A percentile compares a stretch with the other conserved stretches of the same genome.
Conservation (phyloP, 23 red algal genomes). For the Gracilariopsis chorda region DNA sequence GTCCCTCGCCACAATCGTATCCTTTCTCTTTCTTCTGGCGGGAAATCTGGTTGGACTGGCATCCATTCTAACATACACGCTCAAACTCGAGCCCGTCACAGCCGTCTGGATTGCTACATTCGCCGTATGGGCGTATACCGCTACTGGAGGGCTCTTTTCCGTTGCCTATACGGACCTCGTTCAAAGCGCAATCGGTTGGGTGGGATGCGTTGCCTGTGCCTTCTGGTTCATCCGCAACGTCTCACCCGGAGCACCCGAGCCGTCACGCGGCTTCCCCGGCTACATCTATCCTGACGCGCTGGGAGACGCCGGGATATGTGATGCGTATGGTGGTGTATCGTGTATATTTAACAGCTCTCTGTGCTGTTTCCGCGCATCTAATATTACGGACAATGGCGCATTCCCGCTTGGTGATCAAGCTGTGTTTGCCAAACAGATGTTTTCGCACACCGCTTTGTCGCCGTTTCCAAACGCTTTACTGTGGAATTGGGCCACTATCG, state of each 20-base stretch:
- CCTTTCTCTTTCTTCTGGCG: conserved; percentile 8
- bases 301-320: not conserved
- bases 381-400: not conserved
- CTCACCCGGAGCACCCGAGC: not conserved
- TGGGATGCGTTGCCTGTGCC: not conserved
- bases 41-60: conserved; percentile 13
- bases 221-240: conserved; percentile 16
- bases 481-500: conserved; percentile 25
- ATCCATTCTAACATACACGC: not conserved
- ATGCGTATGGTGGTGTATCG: not conserved
- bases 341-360: not conserved
- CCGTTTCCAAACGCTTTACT: conserved; percentile 14
- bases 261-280: not conserved
- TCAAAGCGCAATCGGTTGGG: not conserved
- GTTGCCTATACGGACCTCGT: conserved; percentile 20
- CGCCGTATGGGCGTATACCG: conserved; percentile 8
- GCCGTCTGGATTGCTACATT: conserved; percentile 8
- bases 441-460: not conserved
- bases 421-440: conserved; percentile 7
- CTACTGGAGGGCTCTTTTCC: not conserved
- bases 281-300: not conserved
- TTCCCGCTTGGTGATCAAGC: conserved; percentile 2
- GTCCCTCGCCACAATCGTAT: not conserved
- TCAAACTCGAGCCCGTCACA: not conserved
- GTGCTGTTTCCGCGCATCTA: not conserved